Conservation (phyloP, 2,329 filamentous ascomycete genomes). For the Microsporum audouinii region DNA sequence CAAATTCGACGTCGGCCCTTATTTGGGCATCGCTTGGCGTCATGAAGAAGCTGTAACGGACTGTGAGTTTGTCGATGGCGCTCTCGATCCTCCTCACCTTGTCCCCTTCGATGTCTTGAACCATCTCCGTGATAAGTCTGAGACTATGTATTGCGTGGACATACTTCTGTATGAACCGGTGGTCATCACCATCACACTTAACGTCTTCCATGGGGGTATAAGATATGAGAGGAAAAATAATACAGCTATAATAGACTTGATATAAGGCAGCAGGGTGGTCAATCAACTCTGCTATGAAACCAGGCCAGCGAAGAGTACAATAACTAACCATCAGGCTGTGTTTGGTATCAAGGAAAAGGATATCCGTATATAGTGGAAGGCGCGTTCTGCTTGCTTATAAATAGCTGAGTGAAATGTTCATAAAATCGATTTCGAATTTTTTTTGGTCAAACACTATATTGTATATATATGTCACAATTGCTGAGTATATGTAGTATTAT, state of each 20-base stretch:
- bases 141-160: not conserved
- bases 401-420: not conserved
- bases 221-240: not conserved
- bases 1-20: not conserved
- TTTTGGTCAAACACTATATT: constrained; percentile 1
- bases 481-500: not conserved
- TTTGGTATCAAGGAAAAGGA: not conserved
- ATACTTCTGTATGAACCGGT: not conserved
- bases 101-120: not conserved
- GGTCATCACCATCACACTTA: not conserved
- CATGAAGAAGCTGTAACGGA: not conserved
- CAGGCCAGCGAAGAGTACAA: not conserved
- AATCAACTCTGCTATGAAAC: not conserved
- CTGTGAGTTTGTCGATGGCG: not conserved
- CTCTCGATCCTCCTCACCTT: not conserved
- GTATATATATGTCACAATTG: not conserved
- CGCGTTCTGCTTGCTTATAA: not conserved
- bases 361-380: not conserved
- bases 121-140: not conserved
- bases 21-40: not conserved
- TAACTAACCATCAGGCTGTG: not conserved
- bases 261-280: not conserved
- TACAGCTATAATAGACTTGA: not conserved
- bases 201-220: not conserved
- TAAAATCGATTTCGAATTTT: not conserved